Evolutionary conservation across 2,329 filamentous ascomycete species (phyloP), one percentile per base, ranked within the genome.

Genomic region (Didymella pomorum): DNA sequence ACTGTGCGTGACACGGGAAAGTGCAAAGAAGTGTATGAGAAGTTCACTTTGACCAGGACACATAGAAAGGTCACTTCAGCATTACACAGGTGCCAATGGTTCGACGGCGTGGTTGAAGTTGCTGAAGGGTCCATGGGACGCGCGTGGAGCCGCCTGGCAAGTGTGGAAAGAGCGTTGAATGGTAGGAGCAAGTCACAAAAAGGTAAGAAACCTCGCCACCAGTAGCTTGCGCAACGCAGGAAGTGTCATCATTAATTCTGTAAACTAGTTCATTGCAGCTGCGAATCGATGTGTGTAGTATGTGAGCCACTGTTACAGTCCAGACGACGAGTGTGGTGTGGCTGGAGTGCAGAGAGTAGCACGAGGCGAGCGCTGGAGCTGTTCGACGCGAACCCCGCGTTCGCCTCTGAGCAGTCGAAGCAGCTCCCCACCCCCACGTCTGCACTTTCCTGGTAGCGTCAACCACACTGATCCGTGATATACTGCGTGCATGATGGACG

Each of bases 401-500:
- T 58, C 33, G 35, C 42, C 39, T 45, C 45, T 28, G 47, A 48
- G 49, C 50, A 60, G 52, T 52, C 45, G 35, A 39, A 52, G 50
- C 23, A 59, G 54, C 51, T 59, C 55, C 55, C 52, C 46, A 31
- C 54, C 53, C 35, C 35, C 45, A 51, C 46, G 52, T n/a, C 16
- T 50, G 47, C 48, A 44, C 25, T 48, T 42, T 25, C 14, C 44
- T 35, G 42, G 52, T 33, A 56, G 45, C 35, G 42, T 50, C 45
- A 28, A 57, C 49, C 9, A 18, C 25, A 29, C 20, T 14, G 23
- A 16, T 25, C 20, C 35, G 25, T 28, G 43, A 47, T 20, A 23
- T 37, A 35, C 86, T 80, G 76, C 68, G 89, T 89, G 87, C 83
- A 89, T 74, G 82, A 90, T 90, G 88, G 84, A 89, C 74, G 83